These are phyloP conservation scores for Oryza longistaminata DNA, from an alignment of 176 grass and related monocot genomes.

Conservation along the genomic window DNA sequence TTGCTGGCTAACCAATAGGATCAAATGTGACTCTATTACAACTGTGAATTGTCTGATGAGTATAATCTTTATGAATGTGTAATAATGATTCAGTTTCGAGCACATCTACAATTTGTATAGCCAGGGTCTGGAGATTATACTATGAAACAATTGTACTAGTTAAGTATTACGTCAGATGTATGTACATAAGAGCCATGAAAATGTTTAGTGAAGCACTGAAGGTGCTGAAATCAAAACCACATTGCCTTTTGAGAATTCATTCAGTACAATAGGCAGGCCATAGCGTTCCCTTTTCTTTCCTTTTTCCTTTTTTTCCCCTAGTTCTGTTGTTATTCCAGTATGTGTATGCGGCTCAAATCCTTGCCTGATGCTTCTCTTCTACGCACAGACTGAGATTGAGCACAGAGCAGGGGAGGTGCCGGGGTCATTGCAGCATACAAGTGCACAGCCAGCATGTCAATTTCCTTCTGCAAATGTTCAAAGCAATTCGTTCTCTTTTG, in stretches of 20 bases:
- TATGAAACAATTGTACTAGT: neutral
- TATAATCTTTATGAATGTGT: neutral
- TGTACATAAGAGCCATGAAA: neutral
- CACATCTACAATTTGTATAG: slow-evolving; percentile 3
- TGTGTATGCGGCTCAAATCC: slow-evolving; percentile 5
- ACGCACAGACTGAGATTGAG: slow-evolving; percentile 60
- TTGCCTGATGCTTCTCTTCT: slow-evolving; percentile 38
- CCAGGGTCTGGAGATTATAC: neutral
- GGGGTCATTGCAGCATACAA: slow-evolving; percentile 34
- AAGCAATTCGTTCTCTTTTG: slow-evolving; percentile 34
- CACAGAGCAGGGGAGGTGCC: slow-evolving; percentile 28
- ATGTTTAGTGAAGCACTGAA: slow-evolving; percentile 8
- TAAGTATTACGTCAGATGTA: neutral
- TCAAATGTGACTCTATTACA: neutral
- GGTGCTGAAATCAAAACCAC: neutral
- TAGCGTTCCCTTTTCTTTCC: neutral
- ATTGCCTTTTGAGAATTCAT: neutral
- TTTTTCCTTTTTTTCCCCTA: neutral
- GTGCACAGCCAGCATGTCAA: slow-evolving; percentile 13
- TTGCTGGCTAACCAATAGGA: neutral
- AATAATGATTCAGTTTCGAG: neutral
- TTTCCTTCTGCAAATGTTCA: slow-evolving; percentile 29
- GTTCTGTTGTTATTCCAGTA: slow-evolving; percentile 7
- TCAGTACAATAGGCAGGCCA: slow-evolving; percentile 19
- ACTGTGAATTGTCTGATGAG: too few relatives aligned